Conservation (phyloP, 2,329 filamentous ascomycete species). For the Microcyclosporella mali region DNA sequence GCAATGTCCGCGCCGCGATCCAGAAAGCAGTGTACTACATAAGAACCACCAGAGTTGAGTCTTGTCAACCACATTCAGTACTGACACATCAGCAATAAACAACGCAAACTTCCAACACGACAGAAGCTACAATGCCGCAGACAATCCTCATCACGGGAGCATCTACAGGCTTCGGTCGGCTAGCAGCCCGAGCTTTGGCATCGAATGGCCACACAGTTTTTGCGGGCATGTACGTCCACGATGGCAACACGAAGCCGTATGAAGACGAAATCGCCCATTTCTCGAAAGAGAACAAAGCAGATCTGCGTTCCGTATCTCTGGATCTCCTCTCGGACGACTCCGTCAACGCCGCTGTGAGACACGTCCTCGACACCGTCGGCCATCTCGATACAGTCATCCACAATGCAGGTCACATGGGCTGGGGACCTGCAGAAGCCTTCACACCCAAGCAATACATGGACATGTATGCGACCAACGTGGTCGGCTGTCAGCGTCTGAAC, state of each 20-base stretch:
- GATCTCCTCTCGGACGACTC: constrained; percentile 6
- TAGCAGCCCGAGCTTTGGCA: constrained; percentile 2
- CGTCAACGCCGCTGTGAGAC: neutral
- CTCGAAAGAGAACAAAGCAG: neutral
- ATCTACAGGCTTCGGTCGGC: constrained; percentile 11
- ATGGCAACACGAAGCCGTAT: constrained; percentile 5
- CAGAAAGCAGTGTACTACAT: too few species aligned
- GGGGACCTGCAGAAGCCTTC: constrained; percentile 8
- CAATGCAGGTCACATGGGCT: constrained; percentile 15
- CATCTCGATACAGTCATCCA: constrained; percentile 14
- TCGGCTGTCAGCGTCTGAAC: constrained; percentile 11
- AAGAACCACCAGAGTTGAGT: too few species aligned
- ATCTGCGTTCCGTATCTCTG: constrained; percentile 2
- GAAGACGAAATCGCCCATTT: constrained; percentile 9
- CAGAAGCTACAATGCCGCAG: neutral
- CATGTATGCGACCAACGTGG: constrained; percentile 11
- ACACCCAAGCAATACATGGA: constrained; percentile 6
- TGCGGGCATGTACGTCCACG: constrained; percentile 7
- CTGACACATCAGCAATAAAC: too few species aligned
- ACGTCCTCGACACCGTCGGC: constrained; percentile 1
- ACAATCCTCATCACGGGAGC: constrained; percentile 8
- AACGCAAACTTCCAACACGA: too few species aligned
- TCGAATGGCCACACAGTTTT: constrained; percentile 3
- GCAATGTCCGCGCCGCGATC: too few species aligned
- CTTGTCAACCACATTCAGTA: too few species aligned